phyloP scores from a whole-genome alignment of 1,284 basidiomycete species.

The Rhodofomes roseus region DNA sequence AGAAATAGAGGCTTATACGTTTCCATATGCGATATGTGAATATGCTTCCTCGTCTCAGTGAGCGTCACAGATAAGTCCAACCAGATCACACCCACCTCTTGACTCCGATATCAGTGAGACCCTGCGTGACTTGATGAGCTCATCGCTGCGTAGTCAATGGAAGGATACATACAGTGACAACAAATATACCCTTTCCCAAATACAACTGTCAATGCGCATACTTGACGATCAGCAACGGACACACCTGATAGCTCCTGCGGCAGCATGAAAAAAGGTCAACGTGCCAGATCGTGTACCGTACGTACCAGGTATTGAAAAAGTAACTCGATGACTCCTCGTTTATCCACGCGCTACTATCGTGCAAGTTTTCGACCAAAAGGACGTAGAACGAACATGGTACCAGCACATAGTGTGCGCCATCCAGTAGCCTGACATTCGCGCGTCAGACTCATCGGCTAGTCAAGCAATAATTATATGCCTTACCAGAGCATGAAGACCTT shows the following conservation, averaged over 20 bases:
- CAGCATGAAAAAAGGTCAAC: background rate
- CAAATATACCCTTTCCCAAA: background rate
- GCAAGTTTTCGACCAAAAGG: background rate
- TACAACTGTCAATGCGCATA: background rate
- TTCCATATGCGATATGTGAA: background rate
- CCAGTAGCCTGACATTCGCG: background rate
- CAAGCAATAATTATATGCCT: background rate
- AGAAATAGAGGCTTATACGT: background rate
- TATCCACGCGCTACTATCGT: background rate
- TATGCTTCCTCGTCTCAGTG: background rate
- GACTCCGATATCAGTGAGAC: background rate
- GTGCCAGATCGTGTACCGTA: background rate
- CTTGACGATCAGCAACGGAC: background rate
- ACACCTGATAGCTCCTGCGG: background rate
- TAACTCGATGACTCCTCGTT: background rate
- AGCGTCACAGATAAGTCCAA: background rate
- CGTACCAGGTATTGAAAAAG: background rate
- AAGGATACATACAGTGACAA: background rate
- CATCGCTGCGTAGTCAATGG: background rate
- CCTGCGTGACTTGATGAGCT: background rate
- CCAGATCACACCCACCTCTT: background rate
- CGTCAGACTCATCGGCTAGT: background rate
- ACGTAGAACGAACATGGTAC: background rate
- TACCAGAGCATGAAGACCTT: background rate
- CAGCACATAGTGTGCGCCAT: background rate